phyloP scores from a whole-genome alignment of 139 green algal genomes.

The Gonium pectorale region DNA sequence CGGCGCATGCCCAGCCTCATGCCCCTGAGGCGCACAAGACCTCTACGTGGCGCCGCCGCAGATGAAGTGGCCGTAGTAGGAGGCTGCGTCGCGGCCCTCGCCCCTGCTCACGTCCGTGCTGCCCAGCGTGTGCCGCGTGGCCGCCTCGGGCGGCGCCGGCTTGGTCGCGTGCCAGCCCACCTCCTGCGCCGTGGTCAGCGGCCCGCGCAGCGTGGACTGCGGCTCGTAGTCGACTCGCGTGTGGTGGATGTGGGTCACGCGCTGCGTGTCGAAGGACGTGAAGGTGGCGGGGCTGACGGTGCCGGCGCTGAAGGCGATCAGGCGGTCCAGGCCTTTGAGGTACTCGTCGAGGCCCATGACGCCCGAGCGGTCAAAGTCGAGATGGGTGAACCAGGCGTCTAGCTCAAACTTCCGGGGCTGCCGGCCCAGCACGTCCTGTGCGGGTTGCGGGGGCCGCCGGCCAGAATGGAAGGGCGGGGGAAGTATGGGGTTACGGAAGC shows the following conservation, averaged over 20 bases:
- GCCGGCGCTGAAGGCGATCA: conserved; percentile 38
- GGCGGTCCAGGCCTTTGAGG: conserved; percentile 32
- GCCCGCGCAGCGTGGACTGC: conserved; percentile 43
- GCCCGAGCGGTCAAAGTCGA: conserved; percentile 48
- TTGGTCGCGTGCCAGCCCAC: conserved; percentile 46
- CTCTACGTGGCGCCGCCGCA: conserved; percentile 8
- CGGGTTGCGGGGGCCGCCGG: too few species aligned
- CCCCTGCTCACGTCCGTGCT: conserved; percentile 45
- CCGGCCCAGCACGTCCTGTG: conserved; percentile 39
- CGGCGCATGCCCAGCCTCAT: too few species aligned
- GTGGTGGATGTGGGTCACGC: conserved; percentile 47
- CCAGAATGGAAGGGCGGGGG: too few species aligned
- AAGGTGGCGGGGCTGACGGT: conserved; percentile 15
- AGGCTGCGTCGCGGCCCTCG: conserved; percentile 29
- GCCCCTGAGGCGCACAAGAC: too few species aligned
- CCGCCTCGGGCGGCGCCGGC: not conserved
- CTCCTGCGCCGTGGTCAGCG: conserved; percentile 51
- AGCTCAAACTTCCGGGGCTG: conserved; percentile 51
- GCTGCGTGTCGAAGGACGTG: conserved; percentile 36
- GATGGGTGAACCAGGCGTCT: conserved; percentile 53
- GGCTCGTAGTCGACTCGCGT: conserved; percentile 47
- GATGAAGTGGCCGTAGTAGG: conserved; percentile 53
- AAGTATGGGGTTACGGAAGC: too few species aligned
- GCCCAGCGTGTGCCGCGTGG: not conserved
- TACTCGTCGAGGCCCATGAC: conserved; percentile 49